These are phyloP conservation scores for Pseudogymnoascus sp. DNA, from an alignment of 2,329 filamentous ascomycete species.

Conservation along the genomic window DNA sequence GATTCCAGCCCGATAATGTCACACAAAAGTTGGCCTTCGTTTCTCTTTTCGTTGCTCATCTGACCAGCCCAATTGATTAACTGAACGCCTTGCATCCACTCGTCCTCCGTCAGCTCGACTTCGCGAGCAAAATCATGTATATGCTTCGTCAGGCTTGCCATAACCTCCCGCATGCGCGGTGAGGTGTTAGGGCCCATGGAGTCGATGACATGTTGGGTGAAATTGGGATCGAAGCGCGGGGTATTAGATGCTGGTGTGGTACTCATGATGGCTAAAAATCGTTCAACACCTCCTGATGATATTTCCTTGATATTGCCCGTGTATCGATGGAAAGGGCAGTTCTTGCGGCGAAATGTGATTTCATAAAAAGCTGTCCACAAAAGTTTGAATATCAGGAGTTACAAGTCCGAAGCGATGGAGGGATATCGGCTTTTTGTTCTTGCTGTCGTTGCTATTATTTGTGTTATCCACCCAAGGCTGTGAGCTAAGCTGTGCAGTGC, in stretches of 20 bases:
- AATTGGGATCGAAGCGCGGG: conserved; percentile 39
- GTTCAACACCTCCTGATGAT: background rate
- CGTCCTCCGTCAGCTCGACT: conserved; percentile 50
- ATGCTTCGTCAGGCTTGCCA: conserved; percentile 47
- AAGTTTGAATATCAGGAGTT: background rate
- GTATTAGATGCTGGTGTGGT: background rate
- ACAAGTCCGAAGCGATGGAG: background rate
- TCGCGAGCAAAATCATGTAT: conserved; percentile 54
- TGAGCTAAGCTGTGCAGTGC: no score
- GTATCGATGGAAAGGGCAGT: background rate
- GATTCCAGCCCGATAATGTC: conserved; percentile 58
- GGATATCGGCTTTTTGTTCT: background rate
- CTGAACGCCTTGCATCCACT: conserved; percentile 49
- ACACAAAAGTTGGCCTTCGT: conserved; percentile 57
- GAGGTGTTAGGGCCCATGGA: conserved; percentile 53
- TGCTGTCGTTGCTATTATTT: background rate
- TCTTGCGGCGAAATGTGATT: background rate
- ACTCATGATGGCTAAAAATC: background rate
- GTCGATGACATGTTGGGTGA: conserved; percentile 55
- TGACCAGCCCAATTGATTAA: conserved; percentile 55
- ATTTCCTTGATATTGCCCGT: background rate
- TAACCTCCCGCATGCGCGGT: conserved; percentile 49
- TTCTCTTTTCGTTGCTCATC: conserved; percentile 55
- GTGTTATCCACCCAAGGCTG: background rate
- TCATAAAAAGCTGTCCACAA: background rate